Evolutionary conservation across 2,329 filamentous ascomycete species (phyloP).

Genomic region (Hymenoscyphus linearis): DNA sequence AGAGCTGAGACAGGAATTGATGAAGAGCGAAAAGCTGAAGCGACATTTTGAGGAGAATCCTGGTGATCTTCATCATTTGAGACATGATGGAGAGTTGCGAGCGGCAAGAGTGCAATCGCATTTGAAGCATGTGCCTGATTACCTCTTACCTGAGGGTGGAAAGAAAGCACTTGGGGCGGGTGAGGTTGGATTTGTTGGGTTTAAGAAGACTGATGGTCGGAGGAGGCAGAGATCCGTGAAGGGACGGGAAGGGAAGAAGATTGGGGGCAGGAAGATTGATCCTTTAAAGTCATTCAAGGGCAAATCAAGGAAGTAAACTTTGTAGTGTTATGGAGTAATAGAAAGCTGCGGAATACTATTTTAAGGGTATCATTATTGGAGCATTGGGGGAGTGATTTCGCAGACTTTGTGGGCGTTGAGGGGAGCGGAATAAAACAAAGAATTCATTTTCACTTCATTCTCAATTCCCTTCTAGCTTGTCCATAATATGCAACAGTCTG

Average conservation of each 20-base stretch:
- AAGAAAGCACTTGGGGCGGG: slow-evolving; percentile 61
- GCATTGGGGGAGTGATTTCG: not conserved
- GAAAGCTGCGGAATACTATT: not conserved
- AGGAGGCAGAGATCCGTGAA: slow-evolving; percentile 38
- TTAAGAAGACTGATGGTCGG: slow-evolving; percentile 45
- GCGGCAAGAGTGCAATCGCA: slow-evolving; percentile 82
- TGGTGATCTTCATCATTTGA: slow-evolving; percentile 75
- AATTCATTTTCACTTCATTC: not conserved
- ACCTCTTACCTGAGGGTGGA: slow-evolving; percentile 73
- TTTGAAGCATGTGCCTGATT: slow-evolving; percentile 90
- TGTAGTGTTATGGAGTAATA: not conserved
- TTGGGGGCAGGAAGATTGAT: slow-evolving; percentile 64
- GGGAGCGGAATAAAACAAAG: not conserved
- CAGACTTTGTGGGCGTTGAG: not conserved
- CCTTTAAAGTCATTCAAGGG: slow-evolving; percentile 86
- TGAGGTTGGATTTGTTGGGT: slow-evolving; percentile 72
- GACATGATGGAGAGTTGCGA: slow-evolving; percentile 84
- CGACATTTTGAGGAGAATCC: slow-evolving; percentile 97
- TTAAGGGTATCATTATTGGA: not conserved
- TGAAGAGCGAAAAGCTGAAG: slow-evolving; percentile 92
- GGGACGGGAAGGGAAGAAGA: slow-evolving; percentile 45
- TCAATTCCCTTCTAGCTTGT: not conserved
- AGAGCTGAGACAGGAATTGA: slow-evolving; percentile 81
- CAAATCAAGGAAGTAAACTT: slow-evolving; percentile 24
- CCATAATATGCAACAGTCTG: not conserved